Conservation (phyloP, 768 basidiomycete species). For the Xerocomus spinulosus region DNA sequence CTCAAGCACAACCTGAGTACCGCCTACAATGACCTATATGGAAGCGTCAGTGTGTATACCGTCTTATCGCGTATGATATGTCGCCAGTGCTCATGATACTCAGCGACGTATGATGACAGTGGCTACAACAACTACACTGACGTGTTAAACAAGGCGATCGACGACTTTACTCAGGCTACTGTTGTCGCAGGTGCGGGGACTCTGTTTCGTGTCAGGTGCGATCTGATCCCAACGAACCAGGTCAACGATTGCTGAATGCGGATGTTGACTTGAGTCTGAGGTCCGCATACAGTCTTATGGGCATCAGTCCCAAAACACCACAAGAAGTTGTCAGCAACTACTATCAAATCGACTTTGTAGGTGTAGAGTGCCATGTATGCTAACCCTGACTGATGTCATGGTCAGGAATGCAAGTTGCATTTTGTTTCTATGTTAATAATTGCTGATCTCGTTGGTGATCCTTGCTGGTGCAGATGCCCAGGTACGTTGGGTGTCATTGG, state of each 20-base stretch:
- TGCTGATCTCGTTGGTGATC: conserved; percentile 3
- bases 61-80: background rate
- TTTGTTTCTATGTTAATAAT: background rate
- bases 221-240: conserved; percentile 18
- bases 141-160: conserved; percentile 38
- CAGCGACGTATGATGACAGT: conserved; percentile 52
- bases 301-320: conserved; percentile 40
- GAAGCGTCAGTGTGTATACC: conserved; percentile 37
- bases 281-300: conserved; percentile 50
- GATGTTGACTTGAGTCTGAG: conserved; percentile 52
- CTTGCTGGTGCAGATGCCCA: conserved; percentile 19
- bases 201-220: conserved; percentile 42
- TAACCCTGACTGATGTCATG: conserved; percentile 2
- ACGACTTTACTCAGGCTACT: conserved; percentile 39
- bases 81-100: background rate
- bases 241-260: conserved; percentile 10
- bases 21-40: conserved; percentile 41
- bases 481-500: conserved; percentile 10
- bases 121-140: conserved; percentile 47
- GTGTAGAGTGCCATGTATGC: background rate
- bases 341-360: conserved; percentile 41
- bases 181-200: conserved; percentile 36
- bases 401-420: conserved; percentile 27
- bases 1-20: conserved; percentile 48
- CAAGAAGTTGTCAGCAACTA: conserved; percentile 56